Evolutionary conservation across 192 early-diverging fungal species (phyloP).

Genomic region (Entomortierella beljakovae): DNA sequence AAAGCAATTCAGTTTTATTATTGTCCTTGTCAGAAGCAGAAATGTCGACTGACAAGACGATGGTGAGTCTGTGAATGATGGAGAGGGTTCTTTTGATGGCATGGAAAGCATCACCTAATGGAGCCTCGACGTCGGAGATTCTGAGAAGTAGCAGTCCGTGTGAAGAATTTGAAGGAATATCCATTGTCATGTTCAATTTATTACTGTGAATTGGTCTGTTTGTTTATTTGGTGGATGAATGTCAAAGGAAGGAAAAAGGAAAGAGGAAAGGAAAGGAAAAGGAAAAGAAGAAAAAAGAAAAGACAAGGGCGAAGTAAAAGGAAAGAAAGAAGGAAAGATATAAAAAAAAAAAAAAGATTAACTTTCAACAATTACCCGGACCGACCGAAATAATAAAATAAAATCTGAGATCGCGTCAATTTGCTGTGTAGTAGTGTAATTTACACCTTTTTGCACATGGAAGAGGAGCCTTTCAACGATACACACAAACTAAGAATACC

Average conservation of each 20-base stretch:
- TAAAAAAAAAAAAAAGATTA: too few species aligned
- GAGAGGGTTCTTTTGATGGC: conserved; percentile 32
- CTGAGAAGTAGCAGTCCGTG: conserved; percentile 36
- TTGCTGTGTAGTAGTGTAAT: too few species aligned
- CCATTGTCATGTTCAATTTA: conserved; percentile 8
- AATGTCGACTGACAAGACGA: conserved; percentile 10
- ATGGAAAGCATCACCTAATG: conserved; percentile 37
- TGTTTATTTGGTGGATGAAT: background rate
- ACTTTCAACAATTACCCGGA: too few species aligned
- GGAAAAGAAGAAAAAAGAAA: background rate
- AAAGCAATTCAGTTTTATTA: background rate
- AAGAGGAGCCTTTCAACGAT: too few species aligned
- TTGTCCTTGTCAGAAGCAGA: background rate
- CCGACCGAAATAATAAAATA: too few species aligned
- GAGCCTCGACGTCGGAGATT: conserved; percentile 24
- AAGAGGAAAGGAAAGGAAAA: background rate
- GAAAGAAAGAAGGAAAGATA: background rate
- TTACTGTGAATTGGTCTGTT: too few species aligned
- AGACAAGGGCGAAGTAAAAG: too few species aligned
- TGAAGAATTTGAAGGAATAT: background rate
- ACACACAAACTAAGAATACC: too few species aligned
- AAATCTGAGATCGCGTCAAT: conserved; percentile 8
- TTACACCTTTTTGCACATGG: too few species aligned
- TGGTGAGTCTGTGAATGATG: conserved; percentile 28
- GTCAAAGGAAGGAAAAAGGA: background rate